phyloP scores from a whole-genome alignment of 1,284 basidiomycete genomes.

The Melampsora larici-populina region DNA sequence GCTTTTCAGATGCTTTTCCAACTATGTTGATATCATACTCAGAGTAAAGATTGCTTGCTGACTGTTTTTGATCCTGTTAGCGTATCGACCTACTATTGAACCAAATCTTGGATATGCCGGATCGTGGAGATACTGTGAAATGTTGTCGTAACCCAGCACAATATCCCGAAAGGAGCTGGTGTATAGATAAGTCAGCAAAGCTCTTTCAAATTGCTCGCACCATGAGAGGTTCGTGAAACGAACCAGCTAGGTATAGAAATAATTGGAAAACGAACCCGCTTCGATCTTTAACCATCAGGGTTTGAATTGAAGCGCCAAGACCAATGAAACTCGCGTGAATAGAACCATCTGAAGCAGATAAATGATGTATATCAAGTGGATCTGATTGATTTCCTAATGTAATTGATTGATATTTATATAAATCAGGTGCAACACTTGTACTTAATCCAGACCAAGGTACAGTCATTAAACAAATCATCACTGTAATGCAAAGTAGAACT shows the following conservation, averaged over 20 bases:
- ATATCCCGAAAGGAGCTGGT: constrained; percentile 40
- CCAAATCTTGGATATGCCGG: constrained; percentile 51
- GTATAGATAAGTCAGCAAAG: no score
- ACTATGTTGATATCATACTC: no score
- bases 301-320: constrained; percentile 34
- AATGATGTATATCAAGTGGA: constrained; percentile 22
- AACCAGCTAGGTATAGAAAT: background rate
- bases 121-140: constrained; percentile 50
- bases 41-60: background rate
- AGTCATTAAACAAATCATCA: constrained; percentile 25
- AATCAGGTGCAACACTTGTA: constrained; percentile 11
- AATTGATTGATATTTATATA: background rate
- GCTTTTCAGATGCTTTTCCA: background rate
- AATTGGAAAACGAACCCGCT: constrained; percentile 21
- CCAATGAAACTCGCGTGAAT: constrained; percentile 41
- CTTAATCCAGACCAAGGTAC: constrained; percentile 29
- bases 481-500: constrained; percentile 14
- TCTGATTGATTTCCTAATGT: constrained; percentile 12
- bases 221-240: background rate
- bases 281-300: constrained; percentile 36
- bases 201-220: background rate
- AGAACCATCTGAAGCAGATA: constrained; percentile 37
- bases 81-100: constrained; percentile 46
- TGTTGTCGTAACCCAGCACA: constrained; percentile 51
- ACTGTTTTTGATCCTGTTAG: constrained; percentile 46